Evolutionary conservation across 805 yeast species (phyloP).

Genomic region (Yarrowia osloensis): DNA sequence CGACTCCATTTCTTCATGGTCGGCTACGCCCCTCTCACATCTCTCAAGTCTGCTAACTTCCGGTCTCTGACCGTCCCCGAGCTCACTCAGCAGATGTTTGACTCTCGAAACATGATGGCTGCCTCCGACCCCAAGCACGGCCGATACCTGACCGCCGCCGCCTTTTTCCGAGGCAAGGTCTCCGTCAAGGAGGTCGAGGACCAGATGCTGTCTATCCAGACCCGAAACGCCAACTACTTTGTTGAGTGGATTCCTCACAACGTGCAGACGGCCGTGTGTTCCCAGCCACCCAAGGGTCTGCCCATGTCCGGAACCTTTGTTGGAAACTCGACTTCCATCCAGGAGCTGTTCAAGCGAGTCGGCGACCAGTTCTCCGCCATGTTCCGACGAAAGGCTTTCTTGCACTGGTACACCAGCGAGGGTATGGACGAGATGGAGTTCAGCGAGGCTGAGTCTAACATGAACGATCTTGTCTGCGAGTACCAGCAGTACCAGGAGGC

Average conservation of each 20-base stretch:
- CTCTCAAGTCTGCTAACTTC: conserved; percentile 78
- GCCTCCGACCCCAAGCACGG: conserved; percentile 91
- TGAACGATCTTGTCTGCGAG: conserved; percentile 85
- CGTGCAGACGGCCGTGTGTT: conserved; percentile 90
- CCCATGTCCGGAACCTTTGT: conserved; percentile 91
- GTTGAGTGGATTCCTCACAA: conserved; percentile 97
- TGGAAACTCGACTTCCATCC: conserved; percentile 91
- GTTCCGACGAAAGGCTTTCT: conserved; percentile 92
- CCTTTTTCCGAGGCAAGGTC: conserved; percentile 91
- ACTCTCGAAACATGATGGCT: conserved; percentile 93
- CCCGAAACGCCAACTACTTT: conserved; percentile 76
- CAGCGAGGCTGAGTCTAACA: conserved; percentile 88
- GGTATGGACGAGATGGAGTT: conserved; percentile 97
- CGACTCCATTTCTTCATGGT: conserved; percentile 94
- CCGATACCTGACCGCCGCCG: conserved; percentile 88
- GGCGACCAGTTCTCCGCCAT: conserved; percentile 88
- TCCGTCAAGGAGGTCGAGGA: conserved; percentile 93
- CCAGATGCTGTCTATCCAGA: conserved; percentile 82
- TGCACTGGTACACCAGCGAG: conserved; percentile 93
- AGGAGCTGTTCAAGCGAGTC: conserved; percentile 84
- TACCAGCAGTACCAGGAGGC: conserved; percentile 92
- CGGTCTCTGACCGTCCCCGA: conserved; percentile 86
- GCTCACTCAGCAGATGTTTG: conserved; percentile 91
- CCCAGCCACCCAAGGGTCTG: conserved; percentile 81
- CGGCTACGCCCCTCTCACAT: conserved; percentile 89